Evolutionary conservation across 1,284 basidiomycete species (phyloP), one percentile per base, ranked within the genome.

Genomic region (Cryptococcus sp.): DNA sequence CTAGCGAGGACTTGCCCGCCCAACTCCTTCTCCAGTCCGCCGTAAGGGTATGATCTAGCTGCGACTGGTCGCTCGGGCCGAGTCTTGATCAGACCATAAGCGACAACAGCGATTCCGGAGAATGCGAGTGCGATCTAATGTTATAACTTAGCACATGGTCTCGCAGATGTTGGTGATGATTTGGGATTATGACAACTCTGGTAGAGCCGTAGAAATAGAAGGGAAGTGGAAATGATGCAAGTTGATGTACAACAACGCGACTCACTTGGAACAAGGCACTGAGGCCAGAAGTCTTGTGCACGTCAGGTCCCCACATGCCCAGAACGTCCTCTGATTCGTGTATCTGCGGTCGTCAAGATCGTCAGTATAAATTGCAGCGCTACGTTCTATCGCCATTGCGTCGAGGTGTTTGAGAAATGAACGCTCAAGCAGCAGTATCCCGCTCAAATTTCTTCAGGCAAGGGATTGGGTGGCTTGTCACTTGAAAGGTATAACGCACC

Each of bases 271-370:
- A 51, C 13, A 73, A 53, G 39, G 77, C 75, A 45, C 59, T 61
- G n/a, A 54, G 58, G 13, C 68, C 70, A 10, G 65, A 54, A 47
- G 72, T 74, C 56, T 68, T 64, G 67, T 73, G 70, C 20, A 85
- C 81, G 70, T 94, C 91, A 17, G 90, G 91, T 46, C 89, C 88
- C 90, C 89, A 93, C 88, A 93, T 90, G 46, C 87, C 88, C 60
- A 89, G 79, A 22, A 88, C 80, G 70, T 94, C 91, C 66, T 93
- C 89, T 70, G 86, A 83, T 77, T 91, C 89, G 66, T 91, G 90
- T 38, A 93, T 75, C 90, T 93, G 69, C 47, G 10, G 23, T 1
- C 2, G 13, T 34, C 17, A 29, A 50, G 8, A 39, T 3, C n/a
- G n/a, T 48, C n/a, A 48, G 46, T 25, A 7, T 6, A 34, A 29